A percentile compares a stretch with the other conserved stretches of the same genome.
Evolutionary conservation across 345 rosid species (phyloP).

Genomic region (Eucalyptus pumila): DNA sequence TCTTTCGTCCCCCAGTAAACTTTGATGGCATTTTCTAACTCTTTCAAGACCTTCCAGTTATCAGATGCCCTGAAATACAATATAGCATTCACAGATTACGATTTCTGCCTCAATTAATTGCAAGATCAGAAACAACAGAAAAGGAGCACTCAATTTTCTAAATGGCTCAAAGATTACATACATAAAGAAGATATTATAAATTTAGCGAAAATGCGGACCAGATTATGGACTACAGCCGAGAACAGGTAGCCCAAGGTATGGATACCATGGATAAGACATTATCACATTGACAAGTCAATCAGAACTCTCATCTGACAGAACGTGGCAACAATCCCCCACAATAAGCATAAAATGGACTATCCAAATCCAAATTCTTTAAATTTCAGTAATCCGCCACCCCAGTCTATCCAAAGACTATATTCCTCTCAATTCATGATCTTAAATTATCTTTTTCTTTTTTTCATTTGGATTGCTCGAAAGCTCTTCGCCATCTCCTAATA

Average conservation of each 20-base stretch:
- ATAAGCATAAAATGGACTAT: background rate
- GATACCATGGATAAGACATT: background rate
- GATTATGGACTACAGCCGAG: background rate
- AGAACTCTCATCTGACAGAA: background rate
- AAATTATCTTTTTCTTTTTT: background rate
- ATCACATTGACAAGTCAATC: background rate
- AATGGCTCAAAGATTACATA: background rate
- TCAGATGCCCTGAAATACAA: conserved; percentile 42
- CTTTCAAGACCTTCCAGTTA: conserved; percentile 85
- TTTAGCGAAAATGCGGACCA: background rate
- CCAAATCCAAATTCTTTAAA: background rate
- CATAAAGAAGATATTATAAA: background rate
- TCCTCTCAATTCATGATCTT: background rate
- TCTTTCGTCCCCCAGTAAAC: conserved; percentile 79
- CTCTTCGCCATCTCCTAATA: background rate
- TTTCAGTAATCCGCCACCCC: background rate
- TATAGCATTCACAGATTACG: background rate
- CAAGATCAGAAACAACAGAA: background rate
- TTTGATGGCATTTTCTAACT: conserved; percentile 74
- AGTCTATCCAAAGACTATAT: background rate
- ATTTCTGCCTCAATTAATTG: background rate
- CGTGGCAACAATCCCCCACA: background rate
- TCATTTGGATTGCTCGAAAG: background rate
- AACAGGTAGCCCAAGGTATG: background rate
- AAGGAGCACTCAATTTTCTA: background rate